Evolutionary conservation across 2,329 filamentous ascomycete species (phyloP), one percentile per base, ranked within the genome.

Genomic region (Juglanconis juglandina): DNA sequence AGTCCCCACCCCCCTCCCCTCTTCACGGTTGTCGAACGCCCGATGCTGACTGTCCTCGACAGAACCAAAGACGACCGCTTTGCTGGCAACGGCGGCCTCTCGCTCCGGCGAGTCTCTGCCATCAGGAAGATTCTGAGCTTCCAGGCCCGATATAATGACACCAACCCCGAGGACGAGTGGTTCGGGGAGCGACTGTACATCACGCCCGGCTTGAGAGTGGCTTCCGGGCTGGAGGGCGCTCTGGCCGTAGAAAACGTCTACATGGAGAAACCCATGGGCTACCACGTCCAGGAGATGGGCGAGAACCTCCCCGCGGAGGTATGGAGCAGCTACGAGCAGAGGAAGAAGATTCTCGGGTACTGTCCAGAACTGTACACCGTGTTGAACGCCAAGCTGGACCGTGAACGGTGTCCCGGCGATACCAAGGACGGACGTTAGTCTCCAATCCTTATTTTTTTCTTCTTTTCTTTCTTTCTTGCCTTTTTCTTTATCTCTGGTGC

Each of bases 361-460:
- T 85, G 82, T 62, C 83, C 83, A 1, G 83, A 86, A 68, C 75
- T 85, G 35, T 85, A 84, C 73, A 81, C 85, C 76, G 82, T 77
- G 50, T 68, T 85, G 34, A 71, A 73, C 53, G 85, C 85, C 3
- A 64, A 64, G 14, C 39, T 64, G 24, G 62, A 64, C 11, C 59
- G 62, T 5, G 62, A 64, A 53, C 44, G 62, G 47, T 64, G 62
- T 37, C 53, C 59, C 17, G 62, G 60, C 11, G 62, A 64, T 37
- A 49, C 44, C 37, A 48, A 47, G n/a, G 60, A 62, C 3, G 60
- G 62, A 48, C 52, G 56, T 63, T 10, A 55, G 58, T 61, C 13
- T 24, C 2, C 17, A 4, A 32, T 14, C 11, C n/a, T 11, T 14
- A 11, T 39, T 47, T 13, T 4, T 9, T 14, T 34, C 9, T 34